Percentiles rank a stretch among this genome's conserved stretches.
Evolutionary conservation across 2,329 filamentous ascomycete species (phyloP).

Genomic region (Paraphaeosphaeria sporulosa): DNA sequence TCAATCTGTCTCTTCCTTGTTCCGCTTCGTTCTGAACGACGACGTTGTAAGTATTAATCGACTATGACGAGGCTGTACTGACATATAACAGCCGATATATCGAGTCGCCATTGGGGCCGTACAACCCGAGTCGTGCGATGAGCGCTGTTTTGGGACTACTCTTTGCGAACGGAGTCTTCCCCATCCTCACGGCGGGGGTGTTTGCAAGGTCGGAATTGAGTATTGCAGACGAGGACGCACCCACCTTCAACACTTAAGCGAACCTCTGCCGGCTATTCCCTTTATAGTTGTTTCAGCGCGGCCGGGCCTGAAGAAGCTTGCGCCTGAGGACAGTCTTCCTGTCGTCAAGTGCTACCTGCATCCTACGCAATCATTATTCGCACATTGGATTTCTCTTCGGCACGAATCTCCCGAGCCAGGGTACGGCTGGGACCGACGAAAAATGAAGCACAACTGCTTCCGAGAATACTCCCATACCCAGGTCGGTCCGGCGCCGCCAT

Average conservation of each 20-base stretch:
- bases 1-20: slow-evolving; percentile 52
- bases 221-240: background rate
- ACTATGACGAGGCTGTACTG: slow-evolving; percentile 17
- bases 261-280: background rate
- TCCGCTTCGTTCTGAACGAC: slow-evolving; percentile 53
- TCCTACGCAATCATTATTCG: background rate
- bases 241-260: background rate
- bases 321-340: background rate
- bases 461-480: slow-evolving; percentile 21
- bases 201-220: slow-evolving; percentile 3
- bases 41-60: slow-evolving; percentile 16
- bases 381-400: slow-evolving; percentile 25
- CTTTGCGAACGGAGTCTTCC: slow-evolving; percentile 44
- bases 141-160: slow-evolving; percentile 56
- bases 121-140: slow-evolving; percentile 52
- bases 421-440: slow-evolving; percentile 18
- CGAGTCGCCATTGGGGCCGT: slow-evolving; percentile 33
- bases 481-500: slow-evolving; percentile 33
- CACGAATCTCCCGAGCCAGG: slow-evolving; percentile 22
- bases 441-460: slow-evolving; percentile 24
- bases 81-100: slow-evolving; percentile 55
- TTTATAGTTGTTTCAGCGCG: background rate
- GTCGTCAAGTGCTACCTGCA: background rate
- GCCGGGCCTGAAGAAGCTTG: slow-evolving; percentile 1
- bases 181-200: slow-evolving; percentile 24